Evolutionary conservation across 805 yeast genomes (phyloP), one percentile per base, ranked within the genome.

Genomic region (Cyberlindnera sargentensis): DNA sequence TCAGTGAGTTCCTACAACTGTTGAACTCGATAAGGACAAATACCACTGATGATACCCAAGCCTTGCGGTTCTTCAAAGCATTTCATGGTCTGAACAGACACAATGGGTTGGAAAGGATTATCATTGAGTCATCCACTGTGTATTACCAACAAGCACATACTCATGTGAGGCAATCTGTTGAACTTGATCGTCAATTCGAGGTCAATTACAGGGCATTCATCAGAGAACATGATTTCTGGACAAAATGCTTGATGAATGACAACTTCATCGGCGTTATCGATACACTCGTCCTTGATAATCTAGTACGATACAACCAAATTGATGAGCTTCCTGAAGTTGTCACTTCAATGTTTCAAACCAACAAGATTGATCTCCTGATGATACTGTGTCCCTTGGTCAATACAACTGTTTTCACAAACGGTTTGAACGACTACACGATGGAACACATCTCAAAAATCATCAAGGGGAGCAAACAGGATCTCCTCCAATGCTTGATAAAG

Each of bases 181-280:
- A 36, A 6, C 23, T 30, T 2, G 39, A 39, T 4, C 10, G 4
- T 6, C 39, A 40, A 6, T 44, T 48, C 31, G 46, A 39, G 3
- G 35, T 31, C 9, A 10, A 41, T 8, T 46, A 41, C 30, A 34
- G 46, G 4, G 43, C 37, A 3, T 25, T 46, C 7, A 10, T 27
- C 6, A 39, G 37, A 20, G 60, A 56, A 32, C 9, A 28, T 6
- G 26, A 40, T 4, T 41, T 53, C 23, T 55, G 60, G 60, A 29
- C 11, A 6, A 5, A 29, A 5, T 30, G 41, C 36, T 34, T 27
- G 2, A 34, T 34, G n/a, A 4, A 34, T 15, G n/a, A 23, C 2
- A n/a, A 40, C 3, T 40, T 48, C 26, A 11, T 36, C 3, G 24
- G 8, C 0, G 34, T 34, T 6, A 24, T 52, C 1, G 45, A 41